A percentile compares a stretch with the other conserved stretches of the same genome.
These are phyloP conservation scores for Cladosporium velox DNA, from an alignment of 2,329 filamentous ascomycete species.

Conservation along the genomic window DNA sequence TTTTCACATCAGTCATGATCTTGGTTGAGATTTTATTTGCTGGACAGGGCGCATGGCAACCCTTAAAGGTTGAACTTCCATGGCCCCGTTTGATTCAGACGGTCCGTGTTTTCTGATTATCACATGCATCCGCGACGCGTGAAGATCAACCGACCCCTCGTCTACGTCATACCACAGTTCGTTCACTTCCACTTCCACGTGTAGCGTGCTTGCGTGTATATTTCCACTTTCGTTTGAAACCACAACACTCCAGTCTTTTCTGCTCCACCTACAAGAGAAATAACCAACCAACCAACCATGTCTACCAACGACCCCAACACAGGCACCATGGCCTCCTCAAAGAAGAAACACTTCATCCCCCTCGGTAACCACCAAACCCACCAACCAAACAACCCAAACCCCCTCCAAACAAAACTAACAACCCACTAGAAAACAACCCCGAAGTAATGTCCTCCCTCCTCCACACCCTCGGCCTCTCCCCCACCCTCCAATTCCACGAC, in stretches of 20 bases:
- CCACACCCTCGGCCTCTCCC: conserved; percentile 79
- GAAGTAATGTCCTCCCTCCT: conserved; percentile 83
- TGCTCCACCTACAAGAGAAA: not conserved
- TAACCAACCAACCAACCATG: not conserved
- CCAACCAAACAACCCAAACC: not conserved
- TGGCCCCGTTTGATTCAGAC: not conserved
- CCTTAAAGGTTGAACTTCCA: not conserved
- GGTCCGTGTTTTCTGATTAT: not conserved
- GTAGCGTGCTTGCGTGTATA: not conserved
- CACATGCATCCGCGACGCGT: not conserved
- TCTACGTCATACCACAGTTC: not conserved
- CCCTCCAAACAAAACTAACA: not conserved
- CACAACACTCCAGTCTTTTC: not conserved
- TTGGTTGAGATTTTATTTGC: not conserved
- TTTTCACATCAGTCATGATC: not conserved
- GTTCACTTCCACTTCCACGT: not conserved
- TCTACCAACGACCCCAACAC: not conserved
- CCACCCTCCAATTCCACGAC: conserved; percentile 78
- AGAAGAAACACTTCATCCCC: conserved; percentile 31
- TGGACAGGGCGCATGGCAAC: not conserved
- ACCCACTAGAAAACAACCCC: conserved; percentile 68
- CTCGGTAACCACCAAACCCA: conserved; percentile 25
- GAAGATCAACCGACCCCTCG: not conserved
- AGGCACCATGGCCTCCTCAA: not conserved
- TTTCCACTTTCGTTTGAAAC: not conserved